Evolutionary conservation across 306 rosid species (phyloP).

Genomic region (Canavalia gladiata): DNA sequence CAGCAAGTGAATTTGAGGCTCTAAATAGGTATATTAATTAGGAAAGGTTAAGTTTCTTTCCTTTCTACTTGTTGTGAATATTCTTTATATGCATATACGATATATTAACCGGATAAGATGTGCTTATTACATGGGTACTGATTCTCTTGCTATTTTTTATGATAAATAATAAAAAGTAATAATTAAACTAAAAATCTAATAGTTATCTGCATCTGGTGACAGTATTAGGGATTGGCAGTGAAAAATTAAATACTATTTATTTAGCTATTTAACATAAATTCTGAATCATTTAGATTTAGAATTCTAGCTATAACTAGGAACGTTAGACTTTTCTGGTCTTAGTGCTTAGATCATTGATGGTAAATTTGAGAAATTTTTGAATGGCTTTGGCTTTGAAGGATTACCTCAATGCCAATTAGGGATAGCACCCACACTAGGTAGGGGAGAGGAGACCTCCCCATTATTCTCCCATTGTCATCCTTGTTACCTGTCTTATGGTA

Average conservation of each 20-base stretch:
- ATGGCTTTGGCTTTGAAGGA: neutral
- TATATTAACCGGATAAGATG: too few relatives aligned
- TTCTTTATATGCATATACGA: too few relatives aligned
- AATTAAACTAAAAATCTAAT: too few relatives aligned
- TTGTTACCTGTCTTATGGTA: too few relatives aligned
- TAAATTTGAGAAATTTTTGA: neutral
- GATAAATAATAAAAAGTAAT: too few relatives aligned
- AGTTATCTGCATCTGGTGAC: too few relatives aligned
- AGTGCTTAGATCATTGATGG: neutral
- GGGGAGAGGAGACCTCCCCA: too few relatives aligned
- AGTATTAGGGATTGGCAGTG: neutral
- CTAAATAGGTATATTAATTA: neutral
- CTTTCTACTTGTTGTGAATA: neutral
- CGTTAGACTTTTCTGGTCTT: neutral
- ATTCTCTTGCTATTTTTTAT: too few relatives aligned
- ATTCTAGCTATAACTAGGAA: neutral
- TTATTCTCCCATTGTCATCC: too few relatives aligned
- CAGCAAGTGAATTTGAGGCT: neutral
- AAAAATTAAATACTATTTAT: constrained; percentile 2
- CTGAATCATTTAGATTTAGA: too few relatives aligned
- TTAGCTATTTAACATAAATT: neutral
- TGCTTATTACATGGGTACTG: neutral
- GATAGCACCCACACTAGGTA: too few relatives aligned
- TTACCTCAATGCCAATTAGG: neutral
- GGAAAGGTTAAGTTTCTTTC: neutral